Base-by-base conservation (phyloP, 495 filamentous ascomycete genomes). In the Penicillium goetzii region DNA sequence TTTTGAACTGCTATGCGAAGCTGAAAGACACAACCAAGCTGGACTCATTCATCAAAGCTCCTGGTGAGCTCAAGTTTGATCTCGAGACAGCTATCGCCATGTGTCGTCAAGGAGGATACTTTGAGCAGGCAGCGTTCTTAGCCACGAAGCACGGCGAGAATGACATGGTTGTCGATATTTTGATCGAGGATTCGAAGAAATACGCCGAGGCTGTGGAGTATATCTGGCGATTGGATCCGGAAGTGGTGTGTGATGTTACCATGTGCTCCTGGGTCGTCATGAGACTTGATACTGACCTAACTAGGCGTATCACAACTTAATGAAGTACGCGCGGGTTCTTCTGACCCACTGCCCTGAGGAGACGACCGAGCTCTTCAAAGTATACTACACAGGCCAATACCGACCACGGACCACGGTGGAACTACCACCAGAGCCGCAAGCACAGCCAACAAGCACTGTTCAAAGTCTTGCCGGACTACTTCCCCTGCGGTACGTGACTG, bases 21-120 rank as follows among this genome's bases (percentile, higher is more conserved):
- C 78, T 97, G 6, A 97, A 98, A 70, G 93, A 99, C 71, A 93
- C 97, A 9, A 87, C 89, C 40, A 99, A 99, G 75, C 82, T 99
- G 17, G 93, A 98, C 66, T 89, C 90, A 56, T 99, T 99, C 65
- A 99, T 99, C 74, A 96, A 96, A 72, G 92, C 93, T 47, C 92
- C 92, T 3, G 93, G 92, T 2, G 94, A 97, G 69, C 84, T 96
- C 36, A 97, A 95, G 67, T 98, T 99, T 74, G 95, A 99, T 76
- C 81, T 98, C 9, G 95, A 98, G 63, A 99, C 96, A 8, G 96
- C 96, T 3, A 99, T 98, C 55, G 86, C 89, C 5, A 98, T 99
- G 95, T 99, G 95, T 68, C 87, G 96, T 19, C 95, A 99, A 78
- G 96, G 93, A 25, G 93, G 96, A n/a, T 99, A 99, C 73, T 94